Conservation (phyloP, 2,329 filamentous ascomycete species). For the Coleophoma eucalyptorum region DNA sequence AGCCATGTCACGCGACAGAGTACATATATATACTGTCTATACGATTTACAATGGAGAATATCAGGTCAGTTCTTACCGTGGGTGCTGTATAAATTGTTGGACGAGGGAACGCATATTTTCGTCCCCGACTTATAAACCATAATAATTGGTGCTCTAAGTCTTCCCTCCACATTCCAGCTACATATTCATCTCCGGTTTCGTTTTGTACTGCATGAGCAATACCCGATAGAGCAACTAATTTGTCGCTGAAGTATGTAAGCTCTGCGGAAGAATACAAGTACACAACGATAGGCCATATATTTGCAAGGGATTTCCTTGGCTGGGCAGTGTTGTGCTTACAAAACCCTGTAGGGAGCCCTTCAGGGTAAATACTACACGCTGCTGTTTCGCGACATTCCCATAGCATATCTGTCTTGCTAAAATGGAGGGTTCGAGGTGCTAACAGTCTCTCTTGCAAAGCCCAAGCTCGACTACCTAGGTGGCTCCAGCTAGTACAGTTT, state of each 20-base stretch:
- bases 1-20: too few relatives aligned
- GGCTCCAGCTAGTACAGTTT: not conserved
- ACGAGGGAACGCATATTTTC: too few relatives aligned
- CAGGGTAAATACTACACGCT: conserved; percentile 1
- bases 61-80: too few relatives aligned
- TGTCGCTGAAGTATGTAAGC: conserved; percentile 9
- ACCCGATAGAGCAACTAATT: conserved; percentile 12
- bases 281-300: conserved; percentile 2
- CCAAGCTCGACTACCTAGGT: conserved; percentile 6
- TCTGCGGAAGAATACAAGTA: not conserved
- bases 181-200: conserved; percentile 7
- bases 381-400: conserved; percentile 5
- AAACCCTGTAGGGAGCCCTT: not conserved
- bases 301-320: not conserved
- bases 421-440: conserved; percentile 7
- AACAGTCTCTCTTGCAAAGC: conserved; percentile 11
- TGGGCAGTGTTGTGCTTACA: not conserved
- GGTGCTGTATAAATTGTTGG: too few relatives aligned
- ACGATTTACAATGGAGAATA: too few relatives aligned
- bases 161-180: conserved; percentile 12
- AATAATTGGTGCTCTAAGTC: conserved; percentile 5
- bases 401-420: conserved; percentile 3
- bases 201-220: conserved; percentile 7
- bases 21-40: too few relatives aligned
- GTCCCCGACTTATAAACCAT: too few relatives aligned